phyloP scores from a whole-genome alignment of 805 yeast species.

The Saturnispora kantuleensis region DNA sequence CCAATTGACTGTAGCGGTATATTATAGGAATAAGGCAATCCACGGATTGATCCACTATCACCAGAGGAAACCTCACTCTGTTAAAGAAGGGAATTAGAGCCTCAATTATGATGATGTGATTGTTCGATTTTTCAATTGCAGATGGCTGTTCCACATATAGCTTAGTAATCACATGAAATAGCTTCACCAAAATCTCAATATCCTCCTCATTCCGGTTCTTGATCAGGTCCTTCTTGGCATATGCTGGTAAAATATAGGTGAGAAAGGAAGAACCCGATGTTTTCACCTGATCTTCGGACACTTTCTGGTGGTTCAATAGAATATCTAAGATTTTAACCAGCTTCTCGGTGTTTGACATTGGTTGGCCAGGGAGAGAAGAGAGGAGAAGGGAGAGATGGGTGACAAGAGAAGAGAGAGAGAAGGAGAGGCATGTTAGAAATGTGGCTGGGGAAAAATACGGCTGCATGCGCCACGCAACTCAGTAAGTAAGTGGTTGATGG shows the following conservation, averaged over 20 bases:
- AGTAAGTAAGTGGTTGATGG: no score
- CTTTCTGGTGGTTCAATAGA: background rate
- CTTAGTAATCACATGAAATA: conserved; percentile 4
- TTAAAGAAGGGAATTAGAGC: conserved; percentile 21
- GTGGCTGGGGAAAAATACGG: no score
- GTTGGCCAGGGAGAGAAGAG: background rate
- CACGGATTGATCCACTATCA: conserved; percentile 18
- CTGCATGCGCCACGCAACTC: no score
- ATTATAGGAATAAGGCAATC: conserved; percentile 18
- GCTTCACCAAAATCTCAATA: background rate
- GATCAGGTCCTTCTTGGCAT: conserved; percentile 1
- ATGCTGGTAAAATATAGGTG: conserved; percentile 6
- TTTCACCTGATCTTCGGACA: conserved; percentile 4
- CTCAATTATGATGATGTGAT: conserved; percentile 15
- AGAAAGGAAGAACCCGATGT: conserved; percentile 6
- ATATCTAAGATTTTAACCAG: conserved; percentile 1
- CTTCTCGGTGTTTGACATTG: conserved; percentile 4
- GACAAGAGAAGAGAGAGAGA: no score
- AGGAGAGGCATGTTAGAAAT: no score
- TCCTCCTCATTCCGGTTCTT: background rate
- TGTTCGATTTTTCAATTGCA: conserved; percentile 6
- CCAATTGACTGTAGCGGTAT: conserved; percentile 14
- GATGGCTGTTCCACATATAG: conserved; percentile 3
- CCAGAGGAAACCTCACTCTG: conserved; percentile 16
- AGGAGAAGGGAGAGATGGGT: no score